Evolutionary conservation across 768 basidiomycete species (phyloP), one percentile per base, ranked within the genome.

Genomic region (Panaeolus cyanescens): DNA sequence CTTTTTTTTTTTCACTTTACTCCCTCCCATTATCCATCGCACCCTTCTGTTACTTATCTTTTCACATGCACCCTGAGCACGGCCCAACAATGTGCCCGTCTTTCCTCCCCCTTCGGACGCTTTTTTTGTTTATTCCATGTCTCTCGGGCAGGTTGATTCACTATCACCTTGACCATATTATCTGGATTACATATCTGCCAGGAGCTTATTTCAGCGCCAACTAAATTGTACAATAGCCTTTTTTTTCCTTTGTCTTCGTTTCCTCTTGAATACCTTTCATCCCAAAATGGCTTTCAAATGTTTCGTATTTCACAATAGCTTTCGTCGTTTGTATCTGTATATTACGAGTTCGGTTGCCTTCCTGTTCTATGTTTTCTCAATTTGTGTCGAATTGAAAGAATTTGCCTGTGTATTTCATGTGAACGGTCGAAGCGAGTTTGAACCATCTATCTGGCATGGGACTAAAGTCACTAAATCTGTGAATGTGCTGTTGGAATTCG

Each of bases 181-280:
- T 9, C 25, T 28, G 45, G 45, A 50, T 50, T 50, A 25, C 9
- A 17, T 50, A 50, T 50, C 45, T 50, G 45, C 45, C 45, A 50
- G 45, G 45, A 50, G 45, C 45, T 50, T 50, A 50, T 50, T 50
- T 50, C 45, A 50, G 45, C 45, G 45, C 19, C 25, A 50, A 50
- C 45, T 50, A 50, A 50, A 50, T 28, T 50, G 45, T 50, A 50
- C 45, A 50, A 28, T 39, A 34, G 37, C 30, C 25, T 50, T 28
- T 50, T 28, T 25, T 50, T 50, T 50, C 25, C 4, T 50, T 28
- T 28, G 25, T 50, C 25, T 50, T 28, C 9, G 9, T 50, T 50
- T 5, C 7, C 19, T 50, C 19, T 13, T 9, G 45, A 50, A 50
- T 50, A 28, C 22, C 45, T 13, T 50, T 28, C 12, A 39, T 39